phyloP scores from a whole-genome alignment of 805 yeast species.

The Jamesozyma lodderae region DNA sequence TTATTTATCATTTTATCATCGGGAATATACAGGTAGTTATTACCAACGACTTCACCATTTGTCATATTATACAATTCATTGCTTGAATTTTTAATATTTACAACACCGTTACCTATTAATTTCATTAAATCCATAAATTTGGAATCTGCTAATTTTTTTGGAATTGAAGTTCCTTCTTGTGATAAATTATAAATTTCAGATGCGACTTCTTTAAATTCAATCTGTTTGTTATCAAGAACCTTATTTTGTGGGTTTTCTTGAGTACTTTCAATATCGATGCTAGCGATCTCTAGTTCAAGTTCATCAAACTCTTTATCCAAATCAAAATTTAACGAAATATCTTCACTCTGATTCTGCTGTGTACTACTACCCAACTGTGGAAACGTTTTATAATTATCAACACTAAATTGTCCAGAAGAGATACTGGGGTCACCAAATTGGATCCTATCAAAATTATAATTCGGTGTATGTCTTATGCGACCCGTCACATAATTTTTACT shows the following conservation, averaged over 20 bases:
- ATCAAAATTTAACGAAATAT: too few relatives aligned
- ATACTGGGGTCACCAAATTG: too few relatives aligned
- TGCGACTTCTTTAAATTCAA: constrained; percentile 5
- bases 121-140: constrained; percentile 25
- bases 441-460: too few relatives aligned
- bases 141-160: constrained; percentile 15
- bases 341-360: too few relatives aligned
- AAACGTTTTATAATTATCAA: too few relatives aligned
- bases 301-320: constrained; percentile 2
- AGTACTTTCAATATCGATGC: not conserved
- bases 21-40: constrained; percentile 13
- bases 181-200: constrained; percentile 4
- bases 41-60: constrained; percentile 20
- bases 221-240: constrained; percentile 2
- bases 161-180: not conserved
- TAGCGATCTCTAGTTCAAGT: not conserved
- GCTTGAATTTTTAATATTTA: constrained; percentile 14
- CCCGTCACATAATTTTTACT: too few relatives aligned
- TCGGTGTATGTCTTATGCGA: too few relatives aligned
- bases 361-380: too few relatives aligned
- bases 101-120: constrained; percentile 17
- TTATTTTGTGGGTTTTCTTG: not conserved
- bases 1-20: not conserved
- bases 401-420: too few relatives aligned
- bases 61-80: constrained; percentile 16